A percentile compares a stretch with the other conserved stretches of the same genome.
These are phyloP conservation scores for Fomes fomentarius DNA, from an alignment of 1,284 basidiomycete species.

Conservation along the genomic window DNA sequence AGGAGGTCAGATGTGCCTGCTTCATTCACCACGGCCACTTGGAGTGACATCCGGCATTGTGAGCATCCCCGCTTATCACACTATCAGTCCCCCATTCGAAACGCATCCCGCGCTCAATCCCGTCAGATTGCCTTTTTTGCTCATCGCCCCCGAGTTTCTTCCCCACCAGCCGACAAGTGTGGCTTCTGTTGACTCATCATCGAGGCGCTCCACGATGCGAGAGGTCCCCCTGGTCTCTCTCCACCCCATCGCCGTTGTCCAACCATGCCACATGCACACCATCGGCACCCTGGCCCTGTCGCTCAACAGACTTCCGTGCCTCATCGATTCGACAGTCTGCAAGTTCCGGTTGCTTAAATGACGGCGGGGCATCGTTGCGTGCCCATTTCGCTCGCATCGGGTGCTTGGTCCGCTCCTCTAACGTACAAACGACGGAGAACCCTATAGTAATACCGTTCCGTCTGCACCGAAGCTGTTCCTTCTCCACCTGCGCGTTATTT, in stretches of 20 bases:
- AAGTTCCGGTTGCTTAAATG: too few species aligned
- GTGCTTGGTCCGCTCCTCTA: not conserved
- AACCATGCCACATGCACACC: not conserved
- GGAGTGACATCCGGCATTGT: conserved; percentile 9
- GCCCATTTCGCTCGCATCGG: not conserved
- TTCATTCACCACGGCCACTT: conserved; percentile 4
- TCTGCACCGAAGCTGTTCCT: not conserved
- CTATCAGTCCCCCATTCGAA: conserved; percentile 27
- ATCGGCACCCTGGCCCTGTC: not conserved
- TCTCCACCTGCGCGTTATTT: too few species aligned
- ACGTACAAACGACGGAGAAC: not conserved
- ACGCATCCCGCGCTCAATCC: conserved; percentile 1
- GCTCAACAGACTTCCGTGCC: not conserved
- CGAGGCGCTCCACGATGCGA: not conserved
- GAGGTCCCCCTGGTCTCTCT: too few species aligned
- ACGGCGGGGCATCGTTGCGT: too few species aligned
- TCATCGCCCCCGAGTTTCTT: conserved; percentile 4
- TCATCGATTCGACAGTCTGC: too few species aligned
- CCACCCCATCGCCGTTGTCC: not conserved
- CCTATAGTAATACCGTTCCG: not conserved
- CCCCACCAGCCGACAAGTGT: not conserved
- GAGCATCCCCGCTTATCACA: conserved; percentile 17
- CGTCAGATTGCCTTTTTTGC: conserved; percentile 20
- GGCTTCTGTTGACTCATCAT: not conserved
- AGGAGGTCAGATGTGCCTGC: conserved; percentile 9